phyloP scores from a whole-genome alignment of 2,329 filamentous ascomycete genomes.

The Microsporum audouinii region DNA sequence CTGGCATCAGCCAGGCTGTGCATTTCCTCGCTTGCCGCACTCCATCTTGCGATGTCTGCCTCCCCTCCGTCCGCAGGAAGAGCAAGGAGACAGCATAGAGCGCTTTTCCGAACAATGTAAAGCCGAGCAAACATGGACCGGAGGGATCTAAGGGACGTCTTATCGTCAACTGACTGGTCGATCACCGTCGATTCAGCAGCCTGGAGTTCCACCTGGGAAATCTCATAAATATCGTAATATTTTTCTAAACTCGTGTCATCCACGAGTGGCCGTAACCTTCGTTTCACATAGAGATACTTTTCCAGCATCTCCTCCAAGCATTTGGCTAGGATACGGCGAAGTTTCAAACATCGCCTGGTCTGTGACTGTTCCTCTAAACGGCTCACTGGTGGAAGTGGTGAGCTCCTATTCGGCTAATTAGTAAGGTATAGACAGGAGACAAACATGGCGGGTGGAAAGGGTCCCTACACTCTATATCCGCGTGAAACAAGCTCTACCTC shows the following conservation, averaged over 20 bases:
- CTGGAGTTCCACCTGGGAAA: conserved; percentile 59
- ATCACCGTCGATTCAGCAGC: conserved; percentile 57
- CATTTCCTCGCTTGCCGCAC: conserved; percentile 64
- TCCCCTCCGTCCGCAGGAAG: conserved; percentile 71
- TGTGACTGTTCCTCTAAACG: conserved; percentile 76
- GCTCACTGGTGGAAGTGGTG: conserved; percentile 81
- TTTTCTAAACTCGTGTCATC: conserved; percentile 76
- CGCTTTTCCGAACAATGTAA: conserved; percentile 68
- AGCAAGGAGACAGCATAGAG: conserved; percentile 79
- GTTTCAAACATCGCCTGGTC: conserved; percentile 62
- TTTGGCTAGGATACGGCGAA: conserved; percentile 63
- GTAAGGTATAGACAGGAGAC: conserved; percentile 2
- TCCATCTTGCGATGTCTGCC: conserved; percentile 67
- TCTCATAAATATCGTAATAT: conserved; percentile 82
- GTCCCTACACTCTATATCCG: conserved; percentile 67
- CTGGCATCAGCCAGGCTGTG: conserved; percentile 52
- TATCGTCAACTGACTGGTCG: conserved; percentile 59
- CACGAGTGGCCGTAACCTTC: conserved; percentile 58
- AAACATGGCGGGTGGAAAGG: not conserved
- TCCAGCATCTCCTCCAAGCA: conserved; percentile 60
- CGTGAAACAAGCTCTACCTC: conserved; percentile 92
- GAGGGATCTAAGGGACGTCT: conserved; percentile 64
- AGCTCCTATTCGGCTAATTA: conserved; percentile 49
- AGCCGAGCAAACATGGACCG: conserved; percentile 73
- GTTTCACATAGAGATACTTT: conserved; percentile 59